These are phyloP conservation scores for Colletotrichum tofieldiae DNA, from an alignment of 2,329 filamentous ascomycete genomes.

Conservation along the genomic window DNA sequence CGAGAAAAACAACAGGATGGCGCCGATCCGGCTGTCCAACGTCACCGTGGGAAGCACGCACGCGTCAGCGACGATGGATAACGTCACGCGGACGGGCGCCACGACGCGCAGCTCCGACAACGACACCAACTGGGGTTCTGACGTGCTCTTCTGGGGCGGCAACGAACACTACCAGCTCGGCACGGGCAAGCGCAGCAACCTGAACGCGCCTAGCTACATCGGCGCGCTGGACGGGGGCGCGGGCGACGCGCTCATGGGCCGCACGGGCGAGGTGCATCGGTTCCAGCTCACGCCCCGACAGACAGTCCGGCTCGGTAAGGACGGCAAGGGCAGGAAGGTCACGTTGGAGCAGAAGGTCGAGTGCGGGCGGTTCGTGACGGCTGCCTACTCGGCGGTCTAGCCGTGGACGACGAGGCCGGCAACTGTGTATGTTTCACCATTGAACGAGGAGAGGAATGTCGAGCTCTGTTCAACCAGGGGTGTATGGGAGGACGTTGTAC, in stretches of 20 bases:
- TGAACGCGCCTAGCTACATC: slow-evolving; percentile 83
- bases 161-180: slow-evolving; percentile 96
- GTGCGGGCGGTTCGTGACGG: slow-evolving; percentile 86
- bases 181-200: slow-evolving; percentile 89
- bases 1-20: slow-evolving; percentile 76
- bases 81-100: slow-evolving; percentile 78
- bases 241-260: slow-evolving; percentile 72
- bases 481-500: background rate
- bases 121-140: slow-evolving; percentile 89
- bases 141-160: slow-evolving; percentile 93
- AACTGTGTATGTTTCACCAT: slow-evolving; percentile 29
- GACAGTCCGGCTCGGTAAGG: slow-evolving; percentile 75
- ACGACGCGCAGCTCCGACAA: slow-evolving; percentile 68
- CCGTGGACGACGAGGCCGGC: background rate
- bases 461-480: background rate
- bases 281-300: slow-evolving; percentile 86
- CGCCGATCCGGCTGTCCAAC: slow-evolving; percentile 83
- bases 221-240: slow-evolving; percentile 77
- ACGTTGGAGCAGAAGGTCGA: slow-evolving; percentile 89
- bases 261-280: slow-evolving; percentile 76
- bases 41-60: slow-evolving; percentile 87
- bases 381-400: slow-evolving; percentile 80
- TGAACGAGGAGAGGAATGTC: background rate
- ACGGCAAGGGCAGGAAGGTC: slow-evolving; percentile 76
- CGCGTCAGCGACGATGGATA: slow-evolving; percentile 86